These are phyloP conservation scores for Herpetomonas muscarum DNA, from an alignment of 208 protist genomes.

Conservation along the genomic window DNA sequence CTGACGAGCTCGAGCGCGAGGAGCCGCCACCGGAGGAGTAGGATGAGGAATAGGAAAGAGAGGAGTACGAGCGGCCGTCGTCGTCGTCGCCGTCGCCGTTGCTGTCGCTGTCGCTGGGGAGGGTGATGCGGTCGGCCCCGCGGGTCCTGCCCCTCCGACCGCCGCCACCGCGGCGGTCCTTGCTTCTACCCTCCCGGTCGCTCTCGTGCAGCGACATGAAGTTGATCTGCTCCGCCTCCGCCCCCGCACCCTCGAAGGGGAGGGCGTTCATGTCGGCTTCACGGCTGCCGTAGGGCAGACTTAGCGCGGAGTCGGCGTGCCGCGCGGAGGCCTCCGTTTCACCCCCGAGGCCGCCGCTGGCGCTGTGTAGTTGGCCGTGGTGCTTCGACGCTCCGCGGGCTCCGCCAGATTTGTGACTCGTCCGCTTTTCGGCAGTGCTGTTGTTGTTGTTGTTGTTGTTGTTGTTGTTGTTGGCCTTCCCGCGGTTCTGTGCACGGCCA, in stretches of 20 bases:
- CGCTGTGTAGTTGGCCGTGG: not conserved
- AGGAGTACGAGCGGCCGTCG: not conserved
- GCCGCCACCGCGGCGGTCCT: not conserved
- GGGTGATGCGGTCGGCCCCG: not conserved
- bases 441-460: slow-evolving; percentile 4
- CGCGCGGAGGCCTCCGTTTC: not conserved
- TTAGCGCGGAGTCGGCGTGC: slow-evolving; percentile 5
- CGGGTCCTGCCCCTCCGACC: slow-evolving; percentile 2
- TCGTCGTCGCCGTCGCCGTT: not conserved
- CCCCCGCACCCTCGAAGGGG: not conserved
- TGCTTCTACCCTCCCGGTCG: not conserved
- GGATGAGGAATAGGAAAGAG: not conserved
- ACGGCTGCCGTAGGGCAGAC: slow-evolving; percentile 21
- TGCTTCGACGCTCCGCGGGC: too few species aligned
- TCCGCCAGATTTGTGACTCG: not conserved
- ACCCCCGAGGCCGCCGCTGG: not conserved
- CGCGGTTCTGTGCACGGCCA: not conserved
- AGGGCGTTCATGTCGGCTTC: slow-evolving; percentile 12
- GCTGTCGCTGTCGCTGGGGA: not conserved
- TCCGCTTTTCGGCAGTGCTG: not conserved
- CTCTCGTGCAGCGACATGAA: not conserved
- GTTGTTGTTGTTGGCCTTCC: slow-evolving; percentile 9
- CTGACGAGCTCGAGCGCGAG: not conserved
- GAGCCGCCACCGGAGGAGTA: slow-evolving; percentile 2
- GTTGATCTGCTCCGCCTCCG: not conserved